Evolutionary conservation across 192 early-diverging fungal species (phyloP).

Genomic region (Coemansia sp.): DNA sequence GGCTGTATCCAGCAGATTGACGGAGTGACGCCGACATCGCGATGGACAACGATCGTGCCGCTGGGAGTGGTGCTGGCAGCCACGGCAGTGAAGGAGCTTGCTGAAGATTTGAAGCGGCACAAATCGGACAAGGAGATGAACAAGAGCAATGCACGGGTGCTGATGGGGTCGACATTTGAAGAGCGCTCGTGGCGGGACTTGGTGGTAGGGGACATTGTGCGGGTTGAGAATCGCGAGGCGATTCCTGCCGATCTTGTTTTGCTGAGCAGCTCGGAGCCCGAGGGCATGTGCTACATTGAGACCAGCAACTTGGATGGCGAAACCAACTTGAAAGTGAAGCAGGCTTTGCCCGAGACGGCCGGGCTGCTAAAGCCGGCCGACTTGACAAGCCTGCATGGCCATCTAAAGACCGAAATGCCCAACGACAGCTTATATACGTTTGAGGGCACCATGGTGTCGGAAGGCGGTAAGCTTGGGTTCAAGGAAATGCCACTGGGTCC

Average conservation of each 20-base stretch:
- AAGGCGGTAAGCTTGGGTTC: constrained; percentile 42
- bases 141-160: constrained; percentile 59
- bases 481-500: constrained; percentile 86
- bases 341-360: constrained; percentile 84
- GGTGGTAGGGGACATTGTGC: constrained; percentile 89
- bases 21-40: constrained; percentile 89
- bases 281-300: constrained; percentile 96
- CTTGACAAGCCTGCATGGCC: constrained; percentile 59
- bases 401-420: constrained; percentile 88
- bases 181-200: constrained; percentile 70
- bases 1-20: constrained; percentile 96
- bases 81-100: constrained; percentile 90
- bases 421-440: constrained; percentile 97
- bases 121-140: constrained; percentile 73
- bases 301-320: constrained; percentile 98
- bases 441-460: constrained; percentile 63
- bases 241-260: constrained; percentile 93
- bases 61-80: constrained; percentile 81
- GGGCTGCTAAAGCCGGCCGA: constrained; percentile 68
- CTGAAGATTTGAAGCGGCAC: constrained; percentile 88
- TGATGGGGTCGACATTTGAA: constrained; percentile 66
- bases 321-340: constrained; percentile 97
- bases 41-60: constrained; percentile 81
- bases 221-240: constrained; percentile 81
- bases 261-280: constrained; percentile 88